phyloP scores from a whole-genome alignment of 345 rosid species.

The Eucalyptus tenuipes region DNA sequence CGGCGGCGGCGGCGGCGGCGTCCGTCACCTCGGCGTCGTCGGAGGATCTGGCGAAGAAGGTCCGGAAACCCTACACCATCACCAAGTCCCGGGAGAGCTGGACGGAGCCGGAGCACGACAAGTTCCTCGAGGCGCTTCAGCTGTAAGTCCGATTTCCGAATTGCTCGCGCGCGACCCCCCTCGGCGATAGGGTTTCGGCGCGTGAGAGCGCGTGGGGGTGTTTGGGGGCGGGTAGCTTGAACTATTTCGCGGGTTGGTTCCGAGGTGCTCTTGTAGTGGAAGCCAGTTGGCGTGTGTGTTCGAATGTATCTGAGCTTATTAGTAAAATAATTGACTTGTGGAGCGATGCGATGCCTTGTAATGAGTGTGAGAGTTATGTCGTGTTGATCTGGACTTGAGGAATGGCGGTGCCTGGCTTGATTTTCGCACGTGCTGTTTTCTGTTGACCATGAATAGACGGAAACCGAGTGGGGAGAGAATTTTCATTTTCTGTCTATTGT shows the following conservation, averaged over 20 bases:
- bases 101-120: constrained; percentile 97
- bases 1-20: constrained; percentile 3
- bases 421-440: not conserved
- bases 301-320: not conserved
- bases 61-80: constrained; percentile 79
- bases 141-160: constrained; percentile 27
- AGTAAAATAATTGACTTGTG: not conserved
- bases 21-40: constrained; percentile 21
- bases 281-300: not conserved
- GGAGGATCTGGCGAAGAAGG: constrained; percentile 63
- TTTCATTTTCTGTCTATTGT: not conserved
- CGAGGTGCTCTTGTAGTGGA: not conserved
- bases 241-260: not conserved
- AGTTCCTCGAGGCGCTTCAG: constrained; percentile 88
- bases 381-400: not conserved
- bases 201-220: not conserved
- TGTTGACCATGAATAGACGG: not conserved
- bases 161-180: not conserved
- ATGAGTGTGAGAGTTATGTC: not conserved
- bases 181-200: not conserved
- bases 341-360: not conserved
- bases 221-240: not conserved
- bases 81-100: constrained; percentile 91
- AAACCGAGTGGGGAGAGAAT: not conserved
- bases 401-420: not conserved